These are phyloP conservation scores for Verticillium klebahnii DNA, from an alignment of 2,329 filamentous ascomycete genomes.

Conservation along the genomic window DNA sequence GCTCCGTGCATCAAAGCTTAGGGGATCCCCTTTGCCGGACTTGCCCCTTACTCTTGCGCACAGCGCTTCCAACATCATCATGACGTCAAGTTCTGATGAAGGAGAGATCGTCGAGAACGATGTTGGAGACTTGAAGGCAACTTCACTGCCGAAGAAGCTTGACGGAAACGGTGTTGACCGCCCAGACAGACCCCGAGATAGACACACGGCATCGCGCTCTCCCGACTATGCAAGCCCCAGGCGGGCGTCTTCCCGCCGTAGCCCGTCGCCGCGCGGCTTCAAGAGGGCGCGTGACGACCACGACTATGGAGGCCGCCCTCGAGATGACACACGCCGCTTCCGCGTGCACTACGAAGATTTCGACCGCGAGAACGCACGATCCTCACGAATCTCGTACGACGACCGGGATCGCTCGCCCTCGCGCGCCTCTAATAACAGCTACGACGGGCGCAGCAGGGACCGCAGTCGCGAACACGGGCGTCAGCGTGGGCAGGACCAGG, in stretches of 20 bases:
- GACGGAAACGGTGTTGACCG: conserved; percentile 87
- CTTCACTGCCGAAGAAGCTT: conserved; percentile 70
- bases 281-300: conserved; percentile 65
- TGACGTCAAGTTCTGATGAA: conserved; percentile 67
- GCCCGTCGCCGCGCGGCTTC: conserved; percentile 58
- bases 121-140: conserved; percentile 70
- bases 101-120: conserved; percentile 79
- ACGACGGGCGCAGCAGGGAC: conserved; percentile 48
- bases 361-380: conserved; percentile 37
- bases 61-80: neutral
- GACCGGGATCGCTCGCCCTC: conserved; percentile 50
- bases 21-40: conserved; percentile 12
- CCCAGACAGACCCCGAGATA: conserved; percentile 73
- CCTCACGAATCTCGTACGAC: conserved; percentile 47
- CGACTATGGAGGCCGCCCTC: conserved; percentile 36
- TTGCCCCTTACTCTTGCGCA: neutral
- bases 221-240: conserved; percentile 47
- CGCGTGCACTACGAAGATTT: conserved; percentile 60
- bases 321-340: conserved; percentile 54
- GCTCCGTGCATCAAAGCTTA: conserved; percentile 11
- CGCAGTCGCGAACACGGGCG: conserved; percentile 26
- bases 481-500: conserved; percentile 9
- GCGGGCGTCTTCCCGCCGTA: conserved; percentile 39
- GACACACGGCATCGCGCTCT: conserved; percentile 50
- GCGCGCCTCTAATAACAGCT: conserved; percentile 34